Conservation (phyloP, 352 stramenopile species). For the Globisporangium parvum region DNA sequence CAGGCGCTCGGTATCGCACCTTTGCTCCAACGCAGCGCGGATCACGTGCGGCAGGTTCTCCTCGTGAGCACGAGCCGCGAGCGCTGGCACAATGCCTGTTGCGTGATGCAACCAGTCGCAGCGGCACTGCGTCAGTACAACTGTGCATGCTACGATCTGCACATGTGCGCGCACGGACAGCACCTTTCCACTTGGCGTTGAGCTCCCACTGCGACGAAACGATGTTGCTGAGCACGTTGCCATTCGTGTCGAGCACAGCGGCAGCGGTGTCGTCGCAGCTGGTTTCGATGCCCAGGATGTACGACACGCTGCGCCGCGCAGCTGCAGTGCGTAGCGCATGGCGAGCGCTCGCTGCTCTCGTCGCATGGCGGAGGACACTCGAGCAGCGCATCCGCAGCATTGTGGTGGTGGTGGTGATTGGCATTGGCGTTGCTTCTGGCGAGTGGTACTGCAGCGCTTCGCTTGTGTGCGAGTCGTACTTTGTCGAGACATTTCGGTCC, state of each 20-base stretch:
- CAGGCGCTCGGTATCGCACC: conserved; percentile 21
- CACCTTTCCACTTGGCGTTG: conserved; percentile 81
- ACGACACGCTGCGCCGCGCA: conserved; percentile 29
- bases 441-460: too few species aligned
- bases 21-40: conserved; percentile 83
- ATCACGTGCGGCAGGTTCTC: conserved; percentile 95
- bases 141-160: background rate
- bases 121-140: background rate
- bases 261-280: conserved; percentile 93
- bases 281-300: conserved; percentile 94
- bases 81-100: conserved; percentile 92
- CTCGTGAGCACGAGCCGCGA: conserved; percentile 92
- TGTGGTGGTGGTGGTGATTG: background rate
- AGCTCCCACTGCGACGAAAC: conserved; percentile 92
- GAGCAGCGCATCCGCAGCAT: too few species aligned
- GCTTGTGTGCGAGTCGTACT: background rate
- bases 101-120: background rate
- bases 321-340: background rate
- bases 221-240: conserved; percentile 90
- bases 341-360: too few species aligned
- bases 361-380: too few species aligned
- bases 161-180: background rate
- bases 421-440: background rate
- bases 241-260: conserved; percentile 87
- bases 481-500: background rate